Evolutionary conservation across 768 basidiomycete genomes (phyloP).

Genomic region (Mycena latifolia): DNA sequence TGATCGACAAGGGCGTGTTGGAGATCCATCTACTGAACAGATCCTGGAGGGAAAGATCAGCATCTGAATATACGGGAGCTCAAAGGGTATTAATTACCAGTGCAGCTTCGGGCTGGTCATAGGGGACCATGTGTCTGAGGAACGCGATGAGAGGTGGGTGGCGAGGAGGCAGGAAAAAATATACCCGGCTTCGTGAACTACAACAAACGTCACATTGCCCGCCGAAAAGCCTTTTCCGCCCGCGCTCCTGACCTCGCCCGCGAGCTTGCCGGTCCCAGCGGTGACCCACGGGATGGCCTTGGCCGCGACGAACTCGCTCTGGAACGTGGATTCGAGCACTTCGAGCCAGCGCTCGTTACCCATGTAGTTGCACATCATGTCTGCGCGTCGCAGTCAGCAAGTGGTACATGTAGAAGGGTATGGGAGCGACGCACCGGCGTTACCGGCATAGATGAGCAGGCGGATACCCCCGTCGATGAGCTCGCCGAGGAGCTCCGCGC

Average conservation of each 20-base stretch:
- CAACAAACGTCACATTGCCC: conserved; percentile 89
- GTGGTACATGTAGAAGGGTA: conserved; percentile 5
- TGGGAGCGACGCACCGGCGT: conserved; percentile 68
- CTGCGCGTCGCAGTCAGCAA: conserved; percentile 48
- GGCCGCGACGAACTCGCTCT: conserved; percentile 67
- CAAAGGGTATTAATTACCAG: conserved; percentile 52
- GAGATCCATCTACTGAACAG: conserved; percentile 33
- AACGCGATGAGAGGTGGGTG: conserved; percentile 11
- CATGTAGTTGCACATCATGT: conserved; percentile 92
- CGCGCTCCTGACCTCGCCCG: conserved; percentile 79
- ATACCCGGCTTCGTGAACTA: conserved; percentile 84
- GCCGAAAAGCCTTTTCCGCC: conserved; percentile 73
- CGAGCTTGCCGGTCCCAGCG: conserved; percentile 61
- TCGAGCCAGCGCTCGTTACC: conserved; percentile 86
- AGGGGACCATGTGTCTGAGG: conserved; percentile 88
- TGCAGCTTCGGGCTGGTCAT: conserved; percentile 90
- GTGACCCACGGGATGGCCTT: conserved; percentile 69
- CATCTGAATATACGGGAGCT: not conserved
- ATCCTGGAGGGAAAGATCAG: conserved; percentile 10
- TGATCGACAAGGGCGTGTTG: conserved; percentile 29
- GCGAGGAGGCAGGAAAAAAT: conserved; percentile 39
- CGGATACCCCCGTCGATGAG: conserved; percentile 87
- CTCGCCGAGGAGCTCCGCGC: conserved; percentile 81
- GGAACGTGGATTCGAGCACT: conserved; percentile 70
- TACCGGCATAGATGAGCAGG: conserved; percentile 91